Evolutionary conservation across 257 asterid species (phyloP), one percentile per base, ranked within the genome.

Genomic region (Solanum paucissectum): DNA sequence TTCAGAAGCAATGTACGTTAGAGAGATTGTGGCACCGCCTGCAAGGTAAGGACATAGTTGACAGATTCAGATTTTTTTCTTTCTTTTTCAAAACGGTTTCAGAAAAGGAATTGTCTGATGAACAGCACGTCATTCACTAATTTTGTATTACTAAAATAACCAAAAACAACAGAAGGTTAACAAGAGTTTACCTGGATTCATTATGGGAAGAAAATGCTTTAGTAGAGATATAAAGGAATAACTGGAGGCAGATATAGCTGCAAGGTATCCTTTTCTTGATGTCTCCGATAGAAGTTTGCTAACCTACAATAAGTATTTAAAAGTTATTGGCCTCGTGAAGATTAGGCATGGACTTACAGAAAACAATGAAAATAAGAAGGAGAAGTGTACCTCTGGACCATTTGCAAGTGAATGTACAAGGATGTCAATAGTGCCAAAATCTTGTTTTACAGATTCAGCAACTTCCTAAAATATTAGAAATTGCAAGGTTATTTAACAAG

Each of bases 361-460:
- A 46, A 77, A 81, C 62, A 46, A 81, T 27, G 85, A 16, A 81
- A 81, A 37, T 25, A 46, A 25, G 62, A 42, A 42, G 84, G 58
- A 44, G 16, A 71, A 34, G 5, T 75, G 38, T 88, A 95, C 99
- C 98, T 96, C 99, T 55, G 99, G 99, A 86, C 99, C 99, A 90
- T 97, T 97, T 86, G 99, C 99, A 88, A 96, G 98, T 72, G 99
- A 97, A 90, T 97, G 99, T 36, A 97, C 98, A 86, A 97, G 99
- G 90, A 97, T 97, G 91, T 97, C 99, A 85, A 97, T 96, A 16
- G 97, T 93, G 90, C 99, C 99, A 86, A 95, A 97, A 91, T 97
- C 99, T 88, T 94, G 92, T 92, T 94, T 95, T 86, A 97, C 99
- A 20, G 95, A 87, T 89, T 97, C 99, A 68, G 96, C 99, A 90